Evolutionary conservation across 305 asterid species (phyloP).

Genomic region (Stenogyne calaminthoides): DNA sequence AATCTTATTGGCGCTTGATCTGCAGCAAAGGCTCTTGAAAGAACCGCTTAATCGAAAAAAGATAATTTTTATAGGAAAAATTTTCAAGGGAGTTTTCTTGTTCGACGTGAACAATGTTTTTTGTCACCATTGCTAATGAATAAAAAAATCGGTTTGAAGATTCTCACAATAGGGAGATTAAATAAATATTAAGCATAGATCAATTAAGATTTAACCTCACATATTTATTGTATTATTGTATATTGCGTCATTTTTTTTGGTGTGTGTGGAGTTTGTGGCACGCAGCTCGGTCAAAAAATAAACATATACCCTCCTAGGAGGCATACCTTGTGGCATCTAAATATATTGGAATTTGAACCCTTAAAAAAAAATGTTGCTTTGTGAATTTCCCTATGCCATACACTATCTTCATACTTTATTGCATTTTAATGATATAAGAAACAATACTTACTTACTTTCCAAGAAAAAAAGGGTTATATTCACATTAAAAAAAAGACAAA

Average conservation of each 20-base stretch:
- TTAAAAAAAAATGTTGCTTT: constrained; percentile 23
- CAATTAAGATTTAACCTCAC: constrained; percentile 31
- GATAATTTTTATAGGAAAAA: constrained; percentile 34
- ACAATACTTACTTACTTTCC: too few relatives aligned
- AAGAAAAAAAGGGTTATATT: too few relatives aligned
- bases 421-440: not conserved
- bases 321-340: constrained; percentile 4
- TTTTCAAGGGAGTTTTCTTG: constrained; percentile 40
- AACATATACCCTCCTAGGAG: constrained; percentile 22
- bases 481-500: too few relatives aligned
- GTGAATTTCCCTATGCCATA: constrained; percentile 1
- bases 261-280: constrained; percentile 20
- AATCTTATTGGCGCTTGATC: constrained; percentile 8
- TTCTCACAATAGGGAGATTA: constrained; percentile 29
- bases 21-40: constrained; percentile 59
- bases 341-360: constrained; percentile 1
- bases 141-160: constrained; percentile 1
- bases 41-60: constrained; percentile 49
- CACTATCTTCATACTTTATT: not conserved
- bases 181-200: constrained; percentile 31
- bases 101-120: constrained; percentile 36
- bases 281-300: constrained; percentile 18
- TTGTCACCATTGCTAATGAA: constrained; percentile 11
- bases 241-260: constrained; percentile 6
- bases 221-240: not conserved